Percentiles rank a stretch among this genome's conserved stretches.
Conservation (phyloP, 306 rosid genomes). For the Trifolium repens region DNA sequence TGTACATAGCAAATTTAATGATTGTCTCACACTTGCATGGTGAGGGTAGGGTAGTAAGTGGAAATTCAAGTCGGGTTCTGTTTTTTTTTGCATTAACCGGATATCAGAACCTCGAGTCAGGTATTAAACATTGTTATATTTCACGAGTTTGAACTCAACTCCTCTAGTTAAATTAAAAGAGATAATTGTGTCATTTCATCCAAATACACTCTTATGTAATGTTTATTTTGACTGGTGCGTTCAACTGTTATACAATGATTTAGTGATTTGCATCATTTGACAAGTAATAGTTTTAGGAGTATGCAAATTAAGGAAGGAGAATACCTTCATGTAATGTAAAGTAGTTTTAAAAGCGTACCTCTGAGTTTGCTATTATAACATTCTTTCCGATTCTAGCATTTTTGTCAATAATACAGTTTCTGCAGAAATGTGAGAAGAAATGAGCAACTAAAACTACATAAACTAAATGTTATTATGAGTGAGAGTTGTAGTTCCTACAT, state of each 20-base stretch:
- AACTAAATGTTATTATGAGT: slow-evolving; percentile 27
- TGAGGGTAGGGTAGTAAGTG: neutral
- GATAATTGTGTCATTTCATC: neutral
- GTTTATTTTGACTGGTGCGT: neutral
- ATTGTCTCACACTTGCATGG: neutral
- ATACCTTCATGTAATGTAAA: neutral
- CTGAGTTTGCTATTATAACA: slow-evolving; percentile 74
- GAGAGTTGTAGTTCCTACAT: slow-evolving; percentile 50
- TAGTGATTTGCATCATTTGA: slow-evolving; percentile 5
- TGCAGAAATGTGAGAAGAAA: slow-evolving; percentile 46
- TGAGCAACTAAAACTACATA: slow-evolving; percentile 31
- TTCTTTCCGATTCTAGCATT: slow-evolving; percentile 90
- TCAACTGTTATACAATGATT: neutral
- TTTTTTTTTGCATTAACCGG: no score
- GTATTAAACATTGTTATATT: no score
- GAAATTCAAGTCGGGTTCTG: no score
- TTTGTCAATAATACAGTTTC: slow-evolving; percentile 92
- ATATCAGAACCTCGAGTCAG: no score
- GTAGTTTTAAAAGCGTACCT: slow-evolving; percentile 52
- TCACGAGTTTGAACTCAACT: no score
- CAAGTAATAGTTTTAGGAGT: neutral
- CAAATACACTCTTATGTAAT: no score
- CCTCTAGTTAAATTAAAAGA: no score
- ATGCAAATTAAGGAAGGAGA: neutral
- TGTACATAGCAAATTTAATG: neutral